Conservation (phyloP, 208 protist species). For the Trypanosoma congolense region DNA sequence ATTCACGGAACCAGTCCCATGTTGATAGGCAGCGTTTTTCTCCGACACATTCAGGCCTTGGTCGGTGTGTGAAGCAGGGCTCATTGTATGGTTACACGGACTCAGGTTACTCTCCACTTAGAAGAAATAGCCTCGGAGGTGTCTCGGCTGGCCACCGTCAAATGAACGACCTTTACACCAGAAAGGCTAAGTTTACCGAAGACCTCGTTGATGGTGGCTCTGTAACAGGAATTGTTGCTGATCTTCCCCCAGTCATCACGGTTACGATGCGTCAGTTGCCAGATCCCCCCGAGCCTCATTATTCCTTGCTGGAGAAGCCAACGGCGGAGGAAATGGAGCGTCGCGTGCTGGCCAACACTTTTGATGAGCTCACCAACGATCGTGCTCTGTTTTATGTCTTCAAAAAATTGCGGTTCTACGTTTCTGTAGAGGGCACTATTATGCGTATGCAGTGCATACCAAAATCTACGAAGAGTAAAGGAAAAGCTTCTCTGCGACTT, state of each 20-base stretch:
- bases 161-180: conserved; percentile 27
- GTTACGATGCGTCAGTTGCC: conserved; percentile 67
- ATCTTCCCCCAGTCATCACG: conserved; percentile 48
- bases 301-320: conserved; percentile 66
- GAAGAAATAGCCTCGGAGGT: neutral
- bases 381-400: conserved; percentile 78
- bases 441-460: conserved; percentile 59
- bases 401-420: conserved; percentile 65
- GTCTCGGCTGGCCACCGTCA: conserved; percentile 10
- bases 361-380: conserved; percentile 67
- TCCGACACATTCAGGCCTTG: neutral
- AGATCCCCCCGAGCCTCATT: conserved; percentile 32
- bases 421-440: conserved; percentile 71
- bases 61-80: neutral
- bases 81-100: neutral
- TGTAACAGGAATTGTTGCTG: conserved; percentile 65
- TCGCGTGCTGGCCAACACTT: conserved; percentile 71
- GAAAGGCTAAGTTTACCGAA: conserved; percentile 48
- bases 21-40: neutral
- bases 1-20: too few species aligned
- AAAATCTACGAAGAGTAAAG: conserved; percentile 1
- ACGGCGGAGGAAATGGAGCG: conserved; percentile 53
- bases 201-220: conserved; percentile 54
- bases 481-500: neutral
- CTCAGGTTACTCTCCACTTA: neutral